Evolutionary conservation across 805 yeast genomes (phyloP).

Genomic region (Starmerella davenportii): DNA sequence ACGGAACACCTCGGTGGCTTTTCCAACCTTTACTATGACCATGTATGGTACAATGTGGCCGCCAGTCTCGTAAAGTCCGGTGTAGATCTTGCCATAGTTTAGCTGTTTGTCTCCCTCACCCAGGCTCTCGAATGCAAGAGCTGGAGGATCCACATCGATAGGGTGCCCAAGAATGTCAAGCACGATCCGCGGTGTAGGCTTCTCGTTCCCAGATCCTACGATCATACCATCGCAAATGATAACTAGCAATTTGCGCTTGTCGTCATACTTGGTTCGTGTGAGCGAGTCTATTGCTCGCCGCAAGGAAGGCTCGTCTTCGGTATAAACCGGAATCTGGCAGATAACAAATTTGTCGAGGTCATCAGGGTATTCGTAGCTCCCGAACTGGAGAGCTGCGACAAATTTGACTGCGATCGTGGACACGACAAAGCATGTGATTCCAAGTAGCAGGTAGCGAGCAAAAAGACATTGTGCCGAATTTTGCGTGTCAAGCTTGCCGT

Average conservation of each 20-base stretch:
- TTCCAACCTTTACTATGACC: conserved; percentile 42
- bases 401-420: conserved; percentile 24
- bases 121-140: conserved; percentile 37
- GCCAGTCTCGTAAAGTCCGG: conserved; percentile 40
- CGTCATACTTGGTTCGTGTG: conserved; percentile 41
- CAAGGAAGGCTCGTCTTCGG: conserved; percentile 39
- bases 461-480: conserved; percentile 25
- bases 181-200: conserved; percentile 40
- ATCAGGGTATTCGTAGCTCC: conserved; percentile 22
- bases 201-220: conserved; percentile 43
- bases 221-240: conserved; percentile 45
- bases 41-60: conserved; percentile 40
- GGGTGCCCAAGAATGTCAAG: conserved; percentile 37
- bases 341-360: conserved; percentile 26
- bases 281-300: conserved; percentile 42
- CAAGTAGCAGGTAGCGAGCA: conserved; percentile 28
- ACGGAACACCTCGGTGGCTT: conserved; percentile 37
- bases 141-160: conserved; percentile 35
- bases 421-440: conserved; percentile 25
- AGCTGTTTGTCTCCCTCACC: conserved; percentile 47
- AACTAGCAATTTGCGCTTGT: conserved; percentile 39
- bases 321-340: conserved; percentile 38
- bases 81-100: conserved; percentile 43
- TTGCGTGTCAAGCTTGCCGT: conserved; percentile 26
- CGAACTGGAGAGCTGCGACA: conserved; percentile 27